These are phyloP conservation scores for Colletotrichum aenigma DNA, from an alignment of 2,329 filamentous ascomycete genomes.

Conservation along the genomic window DNA sequence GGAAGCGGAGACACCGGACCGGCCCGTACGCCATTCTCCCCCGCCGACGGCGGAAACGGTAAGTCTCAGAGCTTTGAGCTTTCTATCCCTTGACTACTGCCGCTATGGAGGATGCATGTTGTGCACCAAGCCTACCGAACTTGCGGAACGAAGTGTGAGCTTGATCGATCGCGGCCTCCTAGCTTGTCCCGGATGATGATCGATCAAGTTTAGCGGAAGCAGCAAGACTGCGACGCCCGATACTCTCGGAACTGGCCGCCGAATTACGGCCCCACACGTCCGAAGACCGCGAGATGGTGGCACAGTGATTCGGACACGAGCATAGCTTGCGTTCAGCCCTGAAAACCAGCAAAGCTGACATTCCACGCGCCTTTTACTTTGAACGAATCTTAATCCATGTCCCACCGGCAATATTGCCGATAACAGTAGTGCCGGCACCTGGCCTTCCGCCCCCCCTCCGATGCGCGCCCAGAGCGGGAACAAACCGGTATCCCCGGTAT, in stretches of 20 bases:
- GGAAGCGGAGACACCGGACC: background rate
- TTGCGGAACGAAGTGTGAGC: accelerated
- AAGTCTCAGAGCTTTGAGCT: background rate
- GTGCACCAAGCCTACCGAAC: too few species aligned
- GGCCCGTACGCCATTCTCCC: background rate
- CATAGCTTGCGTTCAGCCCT: too few species aligned
- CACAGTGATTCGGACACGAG: background rate
- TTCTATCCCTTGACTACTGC: background rate
- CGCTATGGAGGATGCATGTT: background rate
- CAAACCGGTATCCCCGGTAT: too few species aligned
- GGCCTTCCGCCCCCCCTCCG: too few species aligned
- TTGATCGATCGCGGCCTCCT: too few species aligned
- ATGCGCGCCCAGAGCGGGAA: too few species aligned
- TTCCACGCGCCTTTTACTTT: too few species aligned
- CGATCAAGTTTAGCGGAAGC: accelerated
- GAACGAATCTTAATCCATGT: too few species aligned
- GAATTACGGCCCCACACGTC: background rate
- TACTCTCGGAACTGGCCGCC: background rate
- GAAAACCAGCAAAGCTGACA: too few species aligned
- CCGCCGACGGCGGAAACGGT: background rate
- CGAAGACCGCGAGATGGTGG: background rate
- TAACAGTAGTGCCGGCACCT: too few species aligned
- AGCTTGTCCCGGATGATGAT: background rate
- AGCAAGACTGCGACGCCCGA: too few species aligned
- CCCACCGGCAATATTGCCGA: too few species aligned